A percentile compares a stretch with the other conserved stretches of the same genome.
Evolutionary conservation across 495 filamentous ascomycete genomes (phyloP).

Genomic region (Xylaria grammica): DNA sequence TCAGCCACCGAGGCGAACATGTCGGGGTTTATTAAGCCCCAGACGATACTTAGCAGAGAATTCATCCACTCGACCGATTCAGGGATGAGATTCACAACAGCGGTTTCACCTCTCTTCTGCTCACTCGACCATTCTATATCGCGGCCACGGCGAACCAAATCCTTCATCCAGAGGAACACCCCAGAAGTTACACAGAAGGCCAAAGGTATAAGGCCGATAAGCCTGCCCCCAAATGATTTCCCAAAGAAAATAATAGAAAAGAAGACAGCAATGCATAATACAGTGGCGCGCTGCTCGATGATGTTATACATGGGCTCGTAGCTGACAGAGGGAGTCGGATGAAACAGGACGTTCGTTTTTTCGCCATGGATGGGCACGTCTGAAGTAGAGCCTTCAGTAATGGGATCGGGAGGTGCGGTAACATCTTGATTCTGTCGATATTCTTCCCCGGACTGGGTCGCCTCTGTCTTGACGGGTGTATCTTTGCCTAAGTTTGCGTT

Average conservation of each 20-base stretch:
- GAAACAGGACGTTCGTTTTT: conserved; percentile 94
- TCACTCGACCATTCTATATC: conserved; percentile 90
- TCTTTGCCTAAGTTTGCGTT: conserved; percentile 85
- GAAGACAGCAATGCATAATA: conserved; percentile 70
- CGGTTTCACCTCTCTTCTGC: conserved; percentile 79
- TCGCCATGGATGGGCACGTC: conserved; percentile 96
- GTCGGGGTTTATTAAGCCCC: conserved; percentile 90
- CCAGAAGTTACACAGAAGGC: conserved; percentile 70
- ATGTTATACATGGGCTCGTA: conserved; percentile 83
- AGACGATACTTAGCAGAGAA: conserved; percentile 76
- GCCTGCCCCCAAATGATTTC: conserved; percentile 74
- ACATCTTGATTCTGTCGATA: conserved; percentile 87
- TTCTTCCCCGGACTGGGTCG: conserved; percentile 63
- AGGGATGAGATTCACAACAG: conserved; percentile 82
- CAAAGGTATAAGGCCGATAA: conserved; percentile 77
- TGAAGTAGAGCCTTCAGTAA: conserved; percentile 77
- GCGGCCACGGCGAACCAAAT: conserved; percentile 77
- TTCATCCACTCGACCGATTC: conserved; percentile 96
- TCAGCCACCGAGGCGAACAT: conserved; percentile 75
- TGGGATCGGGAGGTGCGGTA: conserved; percentile 87
- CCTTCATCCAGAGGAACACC: conserved; percentile 87
- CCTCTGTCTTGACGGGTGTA: conserved; percentile 68
- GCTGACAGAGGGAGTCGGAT: conserved; percentile 85
- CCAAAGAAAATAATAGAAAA: conserved; percentile 77
- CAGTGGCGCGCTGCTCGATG: conserved; percentile 72